These are phyloP conservation scores for Arabidopsis thaliana DNA, from an alignment of 345 rosid genomes.

Conservation along the genomic window DNA sequence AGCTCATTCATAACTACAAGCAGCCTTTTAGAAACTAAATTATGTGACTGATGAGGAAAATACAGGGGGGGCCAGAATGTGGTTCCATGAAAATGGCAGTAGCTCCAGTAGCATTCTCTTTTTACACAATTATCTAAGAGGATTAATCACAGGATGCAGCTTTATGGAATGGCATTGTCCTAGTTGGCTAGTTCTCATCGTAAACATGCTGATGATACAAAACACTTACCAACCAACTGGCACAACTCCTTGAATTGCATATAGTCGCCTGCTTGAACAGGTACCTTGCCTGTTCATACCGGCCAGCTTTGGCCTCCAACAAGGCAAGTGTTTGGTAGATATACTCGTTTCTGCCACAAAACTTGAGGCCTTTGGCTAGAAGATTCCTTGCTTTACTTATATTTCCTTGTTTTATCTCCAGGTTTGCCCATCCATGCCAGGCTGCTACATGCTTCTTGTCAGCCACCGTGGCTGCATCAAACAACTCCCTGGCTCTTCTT, in stretches of 20 bases:
- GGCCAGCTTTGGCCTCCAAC: conserved; percentile 77
- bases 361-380: conserved; percentile 85
- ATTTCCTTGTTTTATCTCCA: conserved; percentile 91
- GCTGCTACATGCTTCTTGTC: conserved; percentile 89
- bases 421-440: conserved; percentile 99
- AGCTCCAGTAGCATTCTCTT: neutral
- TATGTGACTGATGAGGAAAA: neutral
- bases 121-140: neutral
- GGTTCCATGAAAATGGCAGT: neutral
- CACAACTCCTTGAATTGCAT: conserved; percentile 87
- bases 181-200: conserved; percentile 6
- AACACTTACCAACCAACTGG: conserved; percentile 97
- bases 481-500: conserved; percentile 84
- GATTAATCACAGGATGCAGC: conserved; percentile 11
- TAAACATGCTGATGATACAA: conserved; percentile 11
- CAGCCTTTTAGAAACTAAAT: neutral
- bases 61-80: conserved; percentile 1
- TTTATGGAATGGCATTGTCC: conserved; percentile 4
- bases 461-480: conserved; percentile 97
- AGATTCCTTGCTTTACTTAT: conserved; percentile 91
- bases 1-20: conserved; percentile 6
- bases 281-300: conserved; percentile 80
- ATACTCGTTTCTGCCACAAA: conserved; percentile 91
- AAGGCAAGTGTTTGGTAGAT: conserved; percentile 87
- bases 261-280: conserved; percentile 91